These are phyloP conservation scores for Corniculantispora saksenae DNA, from an alignment of 2,329 filamentous ascomycete species.

Conservation along the genomic window DNA sequence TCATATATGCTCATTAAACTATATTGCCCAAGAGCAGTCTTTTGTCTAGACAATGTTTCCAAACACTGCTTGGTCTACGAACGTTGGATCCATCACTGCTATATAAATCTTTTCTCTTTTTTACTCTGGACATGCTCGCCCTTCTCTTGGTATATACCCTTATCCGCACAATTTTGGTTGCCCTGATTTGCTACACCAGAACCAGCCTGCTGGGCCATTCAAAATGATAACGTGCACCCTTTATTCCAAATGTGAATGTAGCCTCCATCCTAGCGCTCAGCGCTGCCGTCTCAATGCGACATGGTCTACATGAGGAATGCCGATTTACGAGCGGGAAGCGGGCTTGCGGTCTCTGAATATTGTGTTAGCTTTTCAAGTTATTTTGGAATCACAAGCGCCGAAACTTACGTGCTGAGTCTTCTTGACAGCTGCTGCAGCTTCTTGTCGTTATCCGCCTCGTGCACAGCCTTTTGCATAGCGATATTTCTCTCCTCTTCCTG, in stretches of 20 bases:
- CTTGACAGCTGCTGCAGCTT: constrained; percentile 84
- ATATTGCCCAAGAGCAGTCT: neutral
- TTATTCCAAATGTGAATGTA: neutral
- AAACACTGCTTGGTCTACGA: neutral
- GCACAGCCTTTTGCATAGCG: constrained; percentile 81
- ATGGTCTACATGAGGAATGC: neutral
- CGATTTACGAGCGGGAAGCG: constrained; percentile 1
- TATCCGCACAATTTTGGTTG: neutral
- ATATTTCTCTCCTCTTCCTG: constrained; percentile 78
- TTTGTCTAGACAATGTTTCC: constrained; percentile 4
- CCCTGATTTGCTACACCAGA: neutral
- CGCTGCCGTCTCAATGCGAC: neutral
- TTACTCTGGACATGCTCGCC: neutral
- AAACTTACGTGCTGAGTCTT: constrained; percentile 90
- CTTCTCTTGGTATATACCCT: constrained; percentile 4
- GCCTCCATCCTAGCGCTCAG: neutral
- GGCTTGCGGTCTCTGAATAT: constrained; percentile 11
- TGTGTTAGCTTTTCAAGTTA: neutral
- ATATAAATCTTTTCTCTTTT: neutral
- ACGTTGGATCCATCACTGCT: neutral
- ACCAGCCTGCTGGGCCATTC: constrained; percentile 3
- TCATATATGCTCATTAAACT: constrained; percentile 13
- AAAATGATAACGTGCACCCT: neutral
- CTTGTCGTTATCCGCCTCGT: constrained; percentile 89
- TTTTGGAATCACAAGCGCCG: neutral